Percentiles rank a stretch among this genome's conserved stretches.
These are phyloP conservation scores for Picea mariana DNA, from an alignment of 83 land plant genomes.

Conservation along the genomic window DNA sequence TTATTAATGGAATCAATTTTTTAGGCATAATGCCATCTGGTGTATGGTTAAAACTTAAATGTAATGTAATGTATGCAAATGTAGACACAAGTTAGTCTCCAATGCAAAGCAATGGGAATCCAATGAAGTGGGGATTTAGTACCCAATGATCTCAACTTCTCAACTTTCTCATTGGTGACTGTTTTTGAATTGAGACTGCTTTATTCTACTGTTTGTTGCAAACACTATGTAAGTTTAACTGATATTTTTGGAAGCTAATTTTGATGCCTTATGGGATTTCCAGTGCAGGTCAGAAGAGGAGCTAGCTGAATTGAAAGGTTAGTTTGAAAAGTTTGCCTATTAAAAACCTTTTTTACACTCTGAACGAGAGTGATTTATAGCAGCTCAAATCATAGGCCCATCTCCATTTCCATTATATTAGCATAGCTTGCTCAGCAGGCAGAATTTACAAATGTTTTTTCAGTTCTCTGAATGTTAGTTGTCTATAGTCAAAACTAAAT, in stretches of 20 bases:
- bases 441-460: background rate
- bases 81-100: background rate
- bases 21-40: background rate
- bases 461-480: background rate
- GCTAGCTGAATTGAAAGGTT: constrained; percentile 71
- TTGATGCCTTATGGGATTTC: constrained; percentile 20
- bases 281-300: constrained; percentile 90
- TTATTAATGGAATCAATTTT: background rate
- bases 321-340: constrained; percentile 2
- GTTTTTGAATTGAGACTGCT: background rate
- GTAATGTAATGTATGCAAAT: background rate
- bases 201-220: constrained; percentile 18
- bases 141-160: background rate
- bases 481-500: background rate
- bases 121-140: background rate
- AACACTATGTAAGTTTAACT: constrained; percentile 2
- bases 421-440: background rate
- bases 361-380: background rate
- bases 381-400: background rate
- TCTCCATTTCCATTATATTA: background rate
- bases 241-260: background rate
- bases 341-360: background rate
- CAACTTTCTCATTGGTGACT: background rate
- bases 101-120: background rate
- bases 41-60: background rate